Percentiles rank a stretch among this genome's conserved stretches.
These are phyloP conservation scores for Lithohypha guttulata DNA, from an alignment of 2,329 filamentous ascomycete species.

Conservation along the genomic window DNA sequence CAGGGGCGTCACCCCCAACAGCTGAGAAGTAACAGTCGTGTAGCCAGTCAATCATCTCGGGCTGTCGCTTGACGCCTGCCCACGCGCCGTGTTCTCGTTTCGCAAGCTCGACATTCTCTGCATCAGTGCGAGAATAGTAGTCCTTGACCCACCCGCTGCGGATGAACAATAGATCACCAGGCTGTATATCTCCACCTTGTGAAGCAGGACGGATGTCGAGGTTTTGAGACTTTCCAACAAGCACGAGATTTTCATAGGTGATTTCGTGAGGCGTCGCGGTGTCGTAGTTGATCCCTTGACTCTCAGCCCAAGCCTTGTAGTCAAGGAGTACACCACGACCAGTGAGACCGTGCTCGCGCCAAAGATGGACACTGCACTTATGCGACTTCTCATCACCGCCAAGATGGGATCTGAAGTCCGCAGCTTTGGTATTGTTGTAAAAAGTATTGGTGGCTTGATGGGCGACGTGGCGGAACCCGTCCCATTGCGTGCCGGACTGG, in stretches of 20 bases:
- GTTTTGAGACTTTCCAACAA: slow-evolving; percentile 48
- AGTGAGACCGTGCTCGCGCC: slow-evolving; percentile 34
- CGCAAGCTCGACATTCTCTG: slow-evolving; percentile 26
- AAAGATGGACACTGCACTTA: slow-evolving; percentile 34
- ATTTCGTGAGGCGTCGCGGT: slow-evolving; percentile 46
- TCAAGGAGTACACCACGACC: slow-evolving; percentile 34
- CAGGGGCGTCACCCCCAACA: slow-evolving; percentile 51
- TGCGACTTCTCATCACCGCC: slow-evolving; percentile 12
- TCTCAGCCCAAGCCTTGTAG: slow-evolving; percentile 38
- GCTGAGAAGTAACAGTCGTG: slow-evolving; percentile 59
- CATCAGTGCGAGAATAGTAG: slow-evolving; percentile 38
- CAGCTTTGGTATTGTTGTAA: slow-evolving; percentile 32
- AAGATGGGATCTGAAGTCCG: slow-evolving; percentile 23
- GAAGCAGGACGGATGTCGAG: slow-evolving; percentile 48
- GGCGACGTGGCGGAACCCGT: slow-evolving; percentile 39
- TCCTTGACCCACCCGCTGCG: slow-evolving; percentile 53
- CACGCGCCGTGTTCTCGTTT: slow-evolving; percentile 29
- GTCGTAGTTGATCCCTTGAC: slow-evolving; percentile 41
- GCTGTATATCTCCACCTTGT: slow-evolving; percentile 44
- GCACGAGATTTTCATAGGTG: slow-evolving; percentile 44
- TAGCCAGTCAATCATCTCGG: slow-evolving; percentile 52
- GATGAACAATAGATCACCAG: slow-evolving; percentile 57
- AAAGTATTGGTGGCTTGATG: slow-evolving; percentile 30
- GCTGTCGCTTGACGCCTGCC: slow-evolving; percentile 42
- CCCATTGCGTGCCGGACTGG: slow-evolving; percentile 41